Evolutionary conservation across 1,284 basidiomycete species (phyloP), one percentile per base, ranked within the genome.

Genomic region (Lignosus rhinocerotis): DNA sequence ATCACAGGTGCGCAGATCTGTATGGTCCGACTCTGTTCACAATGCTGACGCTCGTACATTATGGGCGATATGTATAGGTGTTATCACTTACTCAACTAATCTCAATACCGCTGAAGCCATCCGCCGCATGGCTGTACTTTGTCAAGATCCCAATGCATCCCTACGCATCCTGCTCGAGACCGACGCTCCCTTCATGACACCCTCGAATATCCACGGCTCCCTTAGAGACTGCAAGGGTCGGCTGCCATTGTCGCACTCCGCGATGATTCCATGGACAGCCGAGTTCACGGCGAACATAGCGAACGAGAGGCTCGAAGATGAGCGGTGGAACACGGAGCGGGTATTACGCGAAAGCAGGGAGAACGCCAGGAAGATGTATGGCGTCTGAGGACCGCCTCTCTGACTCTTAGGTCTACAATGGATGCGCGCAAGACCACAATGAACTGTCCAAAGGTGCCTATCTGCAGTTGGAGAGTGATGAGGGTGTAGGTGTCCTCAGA

Each of bases 201-300:
- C 91, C 0, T 77, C 83, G 0, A 93, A 90, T 62, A 70, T 93
- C 31, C 90, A 91, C 67, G 70, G 72, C 9, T 76, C 85, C 0
- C 71, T 87, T 0, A 76, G 80, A 2, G 73, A 72, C 1, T 67
- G 87, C 48, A 86, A 81, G 63, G 84, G 84, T 31, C 66, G 83
- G 59, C 72, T 93, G 0, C 87, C 91, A 0, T 70, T 93, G 7
- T 89, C 82, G 53, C 90, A 92, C 67, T 84, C 84, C 0, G 89
- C 82, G 0, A 92, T 93, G 88, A 82, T 93, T 6, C 91, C 91
- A 0, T 93, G 90, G 89, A 88, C 87, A 0, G 90, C 91, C 0
- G 83, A 86, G 64, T 92, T 87, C 66, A 83, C 90, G 0, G 85
- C 88, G 1, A 72, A 72, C 1, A 69, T 84, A 2, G 76, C 80